These are phyloP conservation scores for Metarhizium album DNA, from an alignment of 2,329 filamentous ascomycete genomes.

Conservation along the genomic window DNA sequence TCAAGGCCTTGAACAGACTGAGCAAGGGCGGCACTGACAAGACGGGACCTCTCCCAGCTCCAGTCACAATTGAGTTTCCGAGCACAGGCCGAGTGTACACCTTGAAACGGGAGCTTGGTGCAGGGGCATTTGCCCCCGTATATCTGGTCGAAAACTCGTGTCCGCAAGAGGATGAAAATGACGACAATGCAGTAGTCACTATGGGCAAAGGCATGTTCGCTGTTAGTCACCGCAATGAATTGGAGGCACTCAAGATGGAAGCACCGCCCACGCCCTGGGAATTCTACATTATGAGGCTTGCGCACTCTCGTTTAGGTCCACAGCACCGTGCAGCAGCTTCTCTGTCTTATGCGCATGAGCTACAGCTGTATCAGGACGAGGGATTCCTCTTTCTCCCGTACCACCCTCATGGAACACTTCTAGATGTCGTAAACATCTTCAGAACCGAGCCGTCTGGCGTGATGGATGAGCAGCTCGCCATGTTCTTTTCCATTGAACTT, in stretches of 20 bases:
- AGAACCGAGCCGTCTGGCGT: slow-evolving; percentile 59
- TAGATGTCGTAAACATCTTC: slow-evolving; percentile 89
- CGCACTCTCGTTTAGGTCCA: slow-evolving; percentile 64
- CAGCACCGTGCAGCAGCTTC: slow-evolving; percentile 63
- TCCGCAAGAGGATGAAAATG: slow-evolving; percentile 33
- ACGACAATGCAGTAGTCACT: slow-evolving; percentile 33
- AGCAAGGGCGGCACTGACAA: slow-evolving; percentile 50
- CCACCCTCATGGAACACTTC: slow-evolving; percentile 77
- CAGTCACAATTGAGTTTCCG: slow-evolving; percentile 58
- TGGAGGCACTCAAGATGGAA: slow-evolving; percentile 94
- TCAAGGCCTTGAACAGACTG: slow-evolving; percentile 53
- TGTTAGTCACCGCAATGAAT: slow-evolving; percentile 40
- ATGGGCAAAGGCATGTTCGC: slow-evolving; percentile 55
- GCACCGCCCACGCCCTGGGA: slow-evolving; percentile 84
- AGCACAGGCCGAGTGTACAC: slow-evolving; percentile 59
- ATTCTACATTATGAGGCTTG: slow-evolving; percentile 86
- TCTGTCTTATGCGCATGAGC: slow-evolving; percentile 73
- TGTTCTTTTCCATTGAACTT: slow-evolving; percentile 92
- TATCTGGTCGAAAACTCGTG: slow-evolving; percentile 75
- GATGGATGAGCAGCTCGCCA: slow-evolving; percentile 83
- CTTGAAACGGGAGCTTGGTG: slow-evolving; percentile 75
- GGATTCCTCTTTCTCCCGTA: slow-evolving; percentile 83
- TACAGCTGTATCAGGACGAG: slow-evolving; percentile 86
- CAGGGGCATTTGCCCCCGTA: slow-evolving; percentile 89
- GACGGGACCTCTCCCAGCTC: slow-evolving; percentile 43